Evolutionary conservation across 1,284 basidiomycete species (phyloP), one percentile per base, ranked within the genome.

Genomic region (Hypsizygus ulmarius): DNA sequence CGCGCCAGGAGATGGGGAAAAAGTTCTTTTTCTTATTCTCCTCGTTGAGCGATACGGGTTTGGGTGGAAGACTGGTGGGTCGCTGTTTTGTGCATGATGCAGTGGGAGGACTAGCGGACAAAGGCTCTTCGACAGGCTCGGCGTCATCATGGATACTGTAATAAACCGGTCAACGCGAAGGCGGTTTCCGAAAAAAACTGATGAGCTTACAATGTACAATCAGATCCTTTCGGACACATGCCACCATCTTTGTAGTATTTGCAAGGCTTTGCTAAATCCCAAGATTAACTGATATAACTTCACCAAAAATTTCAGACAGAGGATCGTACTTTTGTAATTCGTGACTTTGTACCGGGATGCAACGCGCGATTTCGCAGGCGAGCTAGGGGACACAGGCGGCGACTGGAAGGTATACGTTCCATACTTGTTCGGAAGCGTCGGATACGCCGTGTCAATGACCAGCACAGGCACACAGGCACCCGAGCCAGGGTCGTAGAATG

Each of bases 121-220:
- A 40, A 34, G 41, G 25, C 28, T 37, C 35, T 3, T 47, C 39
- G 29, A n/a, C 34, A 38, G 47, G 47, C 10, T 53, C 39, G 7
- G 55, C 49, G 19, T 61, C 61, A n/a, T 61, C 59, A 50, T 78
- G 73, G 39, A 75, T 71, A 50, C 76, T 69, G 50, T 14, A 48
- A 32, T 41, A 33, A 35, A 41, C 34, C 15, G 39, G 47, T 15
- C 44, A 33, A 29, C 44, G 21, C 38, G 10, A 46, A 5, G 34
- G 15, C 6, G 19, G 45, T 15, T 38, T 35, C 35, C 39, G 36
- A 32, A 7, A 34, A 6, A 10, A 11, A 43, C 28, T 36, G 34
- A 7, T 30, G 18, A 21, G 63, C 84, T 64, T 49, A 88, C 86
- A 87, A 89, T 30, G 81, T 86, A 59, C 86, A 89, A 15, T 67